Evolutionary conservation across 805 yeast genomes (phyloP).

Genomic region (Suhomyces canberraensis): DNA sequence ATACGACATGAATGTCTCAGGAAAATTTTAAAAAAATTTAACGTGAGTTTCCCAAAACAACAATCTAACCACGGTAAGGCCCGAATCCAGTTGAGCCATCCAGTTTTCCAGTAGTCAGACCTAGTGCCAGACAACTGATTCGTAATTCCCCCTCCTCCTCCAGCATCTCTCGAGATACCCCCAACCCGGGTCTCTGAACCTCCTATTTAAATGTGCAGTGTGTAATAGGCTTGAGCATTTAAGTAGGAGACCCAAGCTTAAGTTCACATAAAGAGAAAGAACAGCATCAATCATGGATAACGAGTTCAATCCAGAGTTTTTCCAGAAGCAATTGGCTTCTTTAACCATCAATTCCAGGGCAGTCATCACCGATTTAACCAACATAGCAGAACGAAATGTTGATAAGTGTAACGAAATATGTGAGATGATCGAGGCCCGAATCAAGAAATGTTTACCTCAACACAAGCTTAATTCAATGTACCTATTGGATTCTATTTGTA

Average conservation of each 20-base stretch:
- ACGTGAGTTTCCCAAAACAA: background rate
- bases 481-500: conserved; percentile 40
- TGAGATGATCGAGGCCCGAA: conserved; percentile 33
- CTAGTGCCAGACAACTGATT: background rate
- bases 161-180: background rate
- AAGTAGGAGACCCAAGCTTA: background rate
- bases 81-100: background rate
- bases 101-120: background rate
- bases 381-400: conserved; percentile 32
- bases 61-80: background rate
- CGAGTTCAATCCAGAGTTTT: conserved; percentile 11
- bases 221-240: background rate
- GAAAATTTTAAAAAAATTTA: no score
- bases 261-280: background rate
- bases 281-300: background rate
- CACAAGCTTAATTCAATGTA: conserved; percentile 34
- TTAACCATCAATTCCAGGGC: conserved; percentile 38
- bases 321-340: conserved; percentile 28
- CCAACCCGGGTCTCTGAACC: background rate
- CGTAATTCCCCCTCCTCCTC: background rate
- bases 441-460: conserved; percentile 36
- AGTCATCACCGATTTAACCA: conserved; percentile 37
- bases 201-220: conserved; percentile 1
- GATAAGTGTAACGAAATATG: conserved; percentile 32
- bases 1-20: no score